Conservation (phyloP, 192 early-diverging fungal species). For the Obelidium mucronatum region DNA sequence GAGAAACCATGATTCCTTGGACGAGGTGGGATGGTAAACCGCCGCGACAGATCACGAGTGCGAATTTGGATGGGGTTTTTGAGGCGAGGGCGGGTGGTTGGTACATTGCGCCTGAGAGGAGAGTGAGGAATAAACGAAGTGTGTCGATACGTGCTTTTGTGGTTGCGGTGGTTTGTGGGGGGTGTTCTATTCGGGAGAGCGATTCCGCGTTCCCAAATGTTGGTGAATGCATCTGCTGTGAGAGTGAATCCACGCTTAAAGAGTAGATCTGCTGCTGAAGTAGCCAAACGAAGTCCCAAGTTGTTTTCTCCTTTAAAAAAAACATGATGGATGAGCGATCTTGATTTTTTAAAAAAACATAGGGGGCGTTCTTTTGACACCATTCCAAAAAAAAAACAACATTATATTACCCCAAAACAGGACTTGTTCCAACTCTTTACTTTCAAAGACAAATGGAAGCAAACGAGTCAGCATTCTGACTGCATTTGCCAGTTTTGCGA, state of each 20-base stretch:
- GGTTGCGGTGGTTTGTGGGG: slow-evolving; percentile 60
- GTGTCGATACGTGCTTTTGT: slow-evolving; percentile 80
- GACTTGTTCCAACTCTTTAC: too few relatives aligned
- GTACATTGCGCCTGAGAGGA: slow-evolving; percentile 83
- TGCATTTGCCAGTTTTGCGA: slow-evolving; percentile 61
- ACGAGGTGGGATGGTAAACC: neutral
- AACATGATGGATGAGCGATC: neutral
- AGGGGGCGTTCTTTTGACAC: too few relatives aligned
- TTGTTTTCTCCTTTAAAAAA: slow-evolving; percentile 7
- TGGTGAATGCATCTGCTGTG: slow-evolving; percentile 27
- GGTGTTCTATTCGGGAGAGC: slow-evolving; percentile 39
- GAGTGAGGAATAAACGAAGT: slow-evolving; percentile 75
- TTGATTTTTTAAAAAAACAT: too few relatives aligned
- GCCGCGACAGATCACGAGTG: slow-evolving; percentile 46
- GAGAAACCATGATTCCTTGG: slow-evolving; percentile 74
- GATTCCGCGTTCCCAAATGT: slow-evolving; percentile 59
- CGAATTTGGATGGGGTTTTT: slow-evolving; percentile 65
- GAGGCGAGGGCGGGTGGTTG: slow-evolving; percentile 54
- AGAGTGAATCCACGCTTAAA: slow-evolving; percentile 57
- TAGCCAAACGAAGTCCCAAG: slow-evolving; percentile 15
- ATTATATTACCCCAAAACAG: too few relatives aligned
- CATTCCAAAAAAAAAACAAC: too few relatives aligned
- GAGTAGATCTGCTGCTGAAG: slow-evolving; percentile 43
- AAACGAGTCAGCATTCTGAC: slow-evolving; percentile 83
- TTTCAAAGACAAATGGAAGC: slow-evolving; percentile 86